Evolutionary conservation across 139 green algal species (phyloP).

Genomic region (Dunaliella primolecta): DNA sequence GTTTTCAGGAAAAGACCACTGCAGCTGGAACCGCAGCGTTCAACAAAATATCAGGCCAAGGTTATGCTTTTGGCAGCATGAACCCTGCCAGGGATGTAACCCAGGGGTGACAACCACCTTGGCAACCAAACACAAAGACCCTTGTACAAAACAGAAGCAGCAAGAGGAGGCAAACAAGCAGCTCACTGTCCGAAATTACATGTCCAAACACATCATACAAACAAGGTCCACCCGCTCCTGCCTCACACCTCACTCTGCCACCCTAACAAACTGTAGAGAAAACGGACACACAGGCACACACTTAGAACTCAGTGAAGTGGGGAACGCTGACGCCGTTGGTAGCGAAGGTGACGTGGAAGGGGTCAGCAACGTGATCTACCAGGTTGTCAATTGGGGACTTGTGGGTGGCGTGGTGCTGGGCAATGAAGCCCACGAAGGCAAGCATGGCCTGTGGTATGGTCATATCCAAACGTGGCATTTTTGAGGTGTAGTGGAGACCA

Average conservation of each 20-base stretch:
- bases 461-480: no score
- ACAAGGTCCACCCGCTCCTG: neutral
- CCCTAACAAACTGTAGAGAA: neutral
- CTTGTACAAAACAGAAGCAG: no score
- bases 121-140: no score
- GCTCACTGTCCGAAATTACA: neutral
- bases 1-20: no score
- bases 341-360: slow-evolving; percentile 56
- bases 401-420: slow-evolving; percentile 80
- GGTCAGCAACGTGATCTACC: slow-evolving; percentile 44
- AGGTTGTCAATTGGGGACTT: slow-evolving; percentile 70
- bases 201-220: neutral
- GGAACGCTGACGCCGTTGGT: slow-evolving; percentile 51
- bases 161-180: no score
- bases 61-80: neutral
- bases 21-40: no score
- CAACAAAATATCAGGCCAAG: no score
- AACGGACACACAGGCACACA: no score
- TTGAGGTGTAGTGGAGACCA: no score
- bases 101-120: no score
- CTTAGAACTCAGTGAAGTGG: slow-evolving; percentile 17
- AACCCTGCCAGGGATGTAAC: no score
- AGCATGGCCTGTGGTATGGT: slow-evolving; percentile 36
- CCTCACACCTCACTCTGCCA: neutral
- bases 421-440: slow-evolving; percentile 69